These are phyloP conservation scores for Potentilla sterilis DNA, from an alignment of 306 rosid species.

Conservation along the genomic window DNA sequence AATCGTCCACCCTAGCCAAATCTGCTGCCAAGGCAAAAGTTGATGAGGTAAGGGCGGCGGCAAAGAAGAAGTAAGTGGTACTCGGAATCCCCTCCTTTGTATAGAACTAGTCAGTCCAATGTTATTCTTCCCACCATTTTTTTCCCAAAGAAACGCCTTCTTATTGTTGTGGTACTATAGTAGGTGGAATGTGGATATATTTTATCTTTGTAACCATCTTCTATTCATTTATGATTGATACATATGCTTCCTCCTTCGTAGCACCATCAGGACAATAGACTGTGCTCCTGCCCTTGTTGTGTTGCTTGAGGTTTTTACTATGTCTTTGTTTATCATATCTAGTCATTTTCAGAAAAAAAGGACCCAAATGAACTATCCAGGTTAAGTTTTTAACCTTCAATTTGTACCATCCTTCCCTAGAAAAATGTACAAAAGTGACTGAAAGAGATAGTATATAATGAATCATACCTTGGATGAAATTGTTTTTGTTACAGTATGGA, in stretches of 20 bases:
- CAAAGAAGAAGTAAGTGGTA: slow-evolving; percentile 40
- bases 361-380: not conserved
- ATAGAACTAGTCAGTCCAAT: not conserved
- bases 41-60: slow-evolving; percentile 40
- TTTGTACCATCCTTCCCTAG: not conserved
- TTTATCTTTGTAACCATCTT: not conserved
- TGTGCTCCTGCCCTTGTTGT: not conserved
- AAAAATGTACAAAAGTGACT: not conserved
- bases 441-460: not conserved
- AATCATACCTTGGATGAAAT: not conserved
- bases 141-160: not conserved
- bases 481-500: not conserved
- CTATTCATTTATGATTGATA: not conserved
- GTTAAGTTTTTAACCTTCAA: not conserved
- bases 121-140: not conserved
- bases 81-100: slow-evolving; percentile 18
- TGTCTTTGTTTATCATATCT: not conserved
- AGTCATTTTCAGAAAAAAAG: not conserved
- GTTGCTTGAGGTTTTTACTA: not conserved
- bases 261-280: not conserved
- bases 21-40: slow-evolving; percentile 72
- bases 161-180: not conserved
- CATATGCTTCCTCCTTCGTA: not conserved
- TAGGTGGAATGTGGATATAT: not conserved
- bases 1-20: slow-evolving; percentile 68